Conservation (phyloP, 202 grass and related monocot species). For the Zizania palustris region DNA sequence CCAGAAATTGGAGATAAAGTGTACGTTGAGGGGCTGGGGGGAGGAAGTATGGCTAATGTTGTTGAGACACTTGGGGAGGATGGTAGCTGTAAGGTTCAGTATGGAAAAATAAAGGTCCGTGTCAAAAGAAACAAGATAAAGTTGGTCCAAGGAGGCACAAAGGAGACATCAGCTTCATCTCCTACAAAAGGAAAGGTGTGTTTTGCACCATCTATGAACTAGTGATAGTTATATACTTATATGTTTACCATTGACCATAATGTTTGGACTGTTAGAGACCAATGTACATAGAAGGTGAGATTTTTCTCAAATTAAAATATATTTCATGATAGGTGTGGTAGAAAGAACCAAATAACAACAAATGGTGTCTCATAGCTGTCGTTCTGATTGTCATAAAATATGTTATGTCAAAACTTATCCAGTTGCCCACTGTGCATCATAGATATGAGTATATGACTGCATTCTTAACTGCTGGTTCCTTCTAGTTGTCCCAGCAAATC, state of each 20-base stretch:
- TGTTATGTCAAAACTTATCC: not conserved
- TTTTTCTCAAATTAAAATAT: not conserved
- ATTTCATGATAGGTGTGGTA: not conserved
- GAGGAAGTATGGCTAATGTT: conserved; percentile 57
- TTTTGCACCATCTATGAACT: conserved; percentile 27
- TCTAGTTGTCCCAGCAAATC: not conserved
- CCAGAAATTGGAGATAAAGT: conserved; percentile 74
- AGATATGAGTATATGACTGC: not conserved
- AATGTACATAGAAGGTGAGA: not conserved
- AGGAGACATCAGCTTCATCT: conserved; percentile 34
- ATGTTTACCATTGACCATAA: not conserved
- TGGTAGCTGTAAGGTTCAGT: conserved; percentile 63
- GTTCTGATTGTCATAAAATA: not conserved
- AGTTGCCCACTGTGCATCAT: not conserved
- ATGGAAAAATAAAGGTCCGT: conserved; percentile 75
- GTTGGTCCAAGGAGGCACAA: conserved; percentile 51
- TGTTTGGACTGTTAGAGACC: not conserved
- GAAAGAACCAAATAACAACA: not conserved
- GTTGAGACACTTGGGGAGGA: conserved; percentile 61
- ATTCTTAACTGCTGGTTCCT: conserved; percentile 12
- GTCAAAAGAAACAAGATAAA: conserved; percentile 66
- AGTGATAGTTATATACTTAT: not conserved
- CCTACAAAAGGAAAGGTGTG: conserved; percentile 56
- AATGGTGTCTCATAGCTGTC: not conserved
- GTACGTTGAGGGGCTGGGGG: conserved; percentile 59